Evolutionary conservation across 805 yeast species (phyloP).

Genomic region (Helenozyma rhizophorensis): DNA sequence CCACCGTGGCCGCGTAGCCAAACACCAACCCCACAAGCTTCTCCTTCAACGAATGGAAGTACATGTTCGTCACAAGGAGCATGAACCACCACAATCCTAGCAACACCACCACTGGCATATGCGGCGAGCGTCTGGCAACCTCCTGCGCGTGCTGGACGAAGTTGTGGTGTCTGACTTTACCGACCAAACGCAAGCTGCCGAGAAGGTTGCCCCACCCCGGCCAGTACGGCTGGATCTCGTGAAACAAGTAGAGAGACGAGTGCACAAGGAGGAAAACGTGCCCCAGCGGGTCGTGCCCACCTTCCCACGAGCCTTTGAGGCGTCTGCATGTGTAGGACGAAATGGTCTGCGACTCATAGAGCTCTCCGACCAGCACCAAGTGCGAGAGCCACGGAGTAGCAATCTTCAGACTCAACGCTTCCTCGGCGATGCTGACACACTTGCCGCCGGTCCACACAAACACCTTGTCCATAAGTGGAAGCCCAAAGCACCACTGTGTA

Average conservation of each 20-base stretch:
- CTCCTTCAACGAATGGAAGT: slow-evolving; percentile 79
- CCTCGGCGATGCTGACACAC: slow-evolving; percentile 40
- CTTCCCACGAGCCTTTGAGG: slow-evolving; percentile 61
- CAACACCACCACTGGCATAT: slow-evolving; percentile 21
- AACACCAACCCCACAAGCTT: slow-evolving; percentile 66
- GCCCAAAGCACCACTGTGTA: slow-evolving; percentile 83
- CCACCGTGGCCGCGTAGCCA: slow-evolving; percentile 49
- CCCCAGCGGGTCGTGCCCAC: slow-evolving; percentile 97
- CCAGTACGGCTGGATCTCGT: slow-evolving; percentile 50
- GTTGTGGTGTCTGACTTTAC: neutral
- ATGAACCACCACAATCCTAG: slow-evolving; percentile 74
- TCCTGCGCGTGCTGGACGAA: neutral
- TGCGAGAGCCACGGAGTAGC: no score
- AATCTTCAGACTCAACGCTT: slow-evolving; percentile 1
- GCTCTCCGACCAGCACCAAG: neutral
- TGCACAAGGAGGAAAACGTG: slow-evolving; percentile 79
- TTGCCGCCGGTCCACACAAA: slow-evolving; percentile 80
- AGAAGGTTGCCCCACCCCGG: slow-evolving; percentile 18
- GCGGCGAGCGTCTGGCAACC: slow-evolving; percentile 13
- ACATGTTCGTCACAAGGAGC: slow-evolving; percentile 76
- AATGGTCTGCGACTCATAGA: slow-evolving; percentile 18
- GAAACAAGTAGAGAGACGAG: slow-evolving; percentile 58
- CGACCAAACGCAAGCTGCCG: neutral
- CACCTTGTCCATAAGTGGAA: slow-evolving; percentile 84
- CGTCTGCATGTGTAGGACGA: slow-evolving; percentile 33